Percentiles rank a stretch among this genome's conserved stretches.
These are phyloP conservation scores for Trichoderma oligosporum DNA, from an alignment of 2,329 filamentous ascomycete genomes.

Conservation along the genomic window DNA sequence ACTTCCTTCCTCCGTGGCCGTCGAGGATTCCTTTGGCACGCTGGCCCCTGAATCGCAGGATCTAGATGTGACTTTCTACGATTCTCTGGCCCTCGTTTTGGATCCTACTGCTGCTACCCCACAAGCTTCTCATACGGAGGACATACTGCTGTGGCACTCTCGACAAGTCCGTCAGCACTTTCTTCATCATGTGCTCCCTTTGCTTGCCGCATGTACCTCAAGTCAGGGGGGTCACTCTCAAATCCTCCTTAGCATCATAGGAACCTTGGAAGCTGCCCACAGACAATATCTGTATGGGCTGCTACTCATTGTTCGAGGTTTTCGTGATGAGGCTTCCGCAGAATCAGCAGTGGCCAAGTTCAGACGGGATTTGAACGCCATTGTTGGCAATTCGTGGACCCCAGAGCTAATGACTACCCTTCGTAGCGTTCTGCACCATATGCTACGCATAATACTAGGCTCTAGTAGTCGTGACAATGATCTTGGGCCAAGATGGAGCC, in stretches of 20 bases:
- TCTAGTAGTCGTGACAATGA: slow-evolving; percentile 20
- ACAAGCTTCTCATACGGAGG: slow-evolving; percentile 49
- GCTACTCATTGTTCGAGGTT: slow-evolving; percentile 47
- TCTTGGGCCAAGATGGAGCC: slow-evolving; percentile 25
- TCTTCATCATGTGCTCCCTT: slow-evolving; percentile 54
- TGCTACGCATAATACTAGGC: slow-evolving; percentile 49
- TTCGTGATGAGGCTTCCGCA: slow-evolving; percentile 37
- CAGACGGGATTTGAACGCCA: slow-evolving; percentile 57
- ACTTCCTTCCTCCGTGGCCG: slow-evolving; percentile 53
- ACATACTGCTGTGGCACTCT: slow-evolving; percentile 58
- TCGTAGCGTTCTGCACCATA: slow-evolving; percentile 49
- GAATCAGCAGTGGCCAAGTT: slow-evolving; percentile 48
- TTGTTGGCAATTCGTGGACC: slow-evolving; percentile 61
- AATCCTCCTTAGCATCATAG: slow-evolving; percentile 50
- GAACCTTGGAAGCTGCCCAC: slow-evolving; percentile 57
- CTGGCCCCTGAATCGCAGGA: slow-evolving; percentile 43
- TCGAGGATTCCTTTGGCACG: slow-evolving; percentile 52
- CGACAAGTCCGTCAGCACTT: slow-evolving; percentile 60
- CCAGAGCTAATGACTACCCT: slow-evolving; percentile 52
- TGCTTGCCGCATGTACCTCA: slow-evolving; percentile 50
- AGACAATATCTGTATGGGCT: slow-evolving; percentile 55
- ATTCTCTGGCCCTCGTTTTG: slow-evolving; percentile 52
- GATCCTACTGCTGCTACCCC: slow-evolving; percentile 46
- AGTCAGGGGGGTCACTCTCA: slow-evolving; percentile 42
- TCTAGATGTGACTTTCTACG: slow-evolving; percentile 44